These are phyloP conservation scores for Arthroderma sp. DNA, from an alignment of 2,329 filamentous ascomycete genomes.

Conservation along the genomic window DNA sequence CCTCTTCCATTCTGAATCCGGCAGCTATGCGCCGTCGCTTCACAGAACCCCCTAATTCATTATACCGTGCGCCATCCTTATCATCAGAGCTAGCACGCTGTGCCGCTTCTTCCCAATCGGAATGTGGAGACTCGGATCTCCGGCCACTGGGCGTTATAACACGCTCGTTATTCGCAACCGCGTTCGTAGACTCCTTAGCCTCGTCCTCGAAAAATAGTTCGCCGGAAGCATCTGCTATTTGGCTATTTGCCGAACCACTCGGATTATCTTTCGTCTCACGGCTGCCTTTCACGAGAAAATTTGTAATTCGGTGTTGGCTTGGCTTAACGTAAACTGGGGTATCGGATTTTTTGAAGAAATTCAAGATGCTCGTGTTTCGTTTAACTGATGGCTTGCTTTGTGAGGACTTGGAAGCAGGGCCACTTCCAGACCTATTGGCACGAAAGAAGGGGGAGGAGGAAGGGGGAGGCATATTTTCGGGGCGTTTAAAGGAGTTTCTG, in stretches of 20 bases:
- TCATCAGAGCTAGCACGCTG: not conserved
- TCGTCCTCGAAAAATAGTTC: conserved; percentile 26
- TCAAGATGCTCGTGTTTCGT: conserved; percentile 54
- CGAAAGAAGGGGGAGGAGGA: conserved; percentile 5
- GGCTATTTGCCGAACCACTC: not conserved
- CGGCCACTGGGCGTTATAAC: not conserved
- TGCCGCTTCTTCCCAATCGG: conserved; percentile 19
- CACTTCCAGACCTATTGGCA: not conserved
- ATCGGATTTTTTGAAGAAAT: conserved; percentile 59
- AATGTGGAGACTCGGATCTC: conserved; percentile 21
- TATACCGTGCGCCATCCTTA: conserved; percentile 10
- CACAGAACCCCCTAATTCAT: conserved; percentile 19
- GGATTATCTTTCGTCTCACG: conserved; percentile 12
- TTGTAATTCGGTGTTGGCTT: conserved; percentile 42
- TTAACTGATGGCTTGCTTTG: conserved; percentile 1
- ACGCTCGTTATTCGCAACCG: too few species aligned
- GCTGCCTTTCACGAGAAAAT: conserved; percentile 21
- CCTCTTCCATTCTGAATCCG: too few species aligned
- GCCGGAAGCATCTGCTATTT: conserved; percentile 9
- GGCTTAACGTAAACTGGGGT: conserved; percentile 32
- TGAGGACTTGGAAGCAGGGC: not conserved
- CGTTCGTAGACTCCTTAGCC: conserved; percentile 3
- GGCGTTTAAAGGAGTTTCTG: not conserved
- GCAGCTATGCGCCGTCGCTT: conserved; percentile 17
- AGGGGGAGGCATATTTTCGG: not conserved